phyloP scores from a whole-genome alignment of 139 green algal species.

The Pleodorina starrii region DNA sequence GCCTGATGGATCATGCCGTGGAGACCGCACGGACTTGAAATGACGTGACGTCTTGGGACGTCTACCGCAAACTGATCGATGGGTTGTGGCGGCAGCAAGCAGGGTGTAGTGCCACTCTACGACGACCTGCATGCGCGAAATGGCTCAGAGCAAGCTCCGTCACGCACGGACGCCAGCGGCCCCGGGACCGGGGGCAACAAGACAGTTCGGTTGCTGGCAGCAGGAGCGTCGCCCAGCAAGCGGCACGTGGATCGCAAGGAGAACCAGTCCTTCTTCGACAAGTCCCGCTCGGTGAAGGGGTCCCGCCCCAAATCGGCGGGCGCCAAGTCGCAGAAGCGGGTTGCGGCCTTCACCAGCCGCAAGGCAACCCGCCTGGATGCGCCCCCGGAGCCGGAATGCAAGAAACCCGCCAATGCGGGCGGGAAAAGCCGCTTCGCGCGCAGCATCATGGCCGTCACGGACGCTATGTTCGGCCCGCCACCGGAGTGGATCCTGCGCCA shows the following conservation, averaged over 20 bases:
- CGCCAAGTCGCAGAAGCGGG: constrained; percentile 18
- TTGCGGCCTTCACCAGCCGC: constrained; percentile 32
- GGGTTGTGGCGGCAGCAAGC: constrained; percentile 20
- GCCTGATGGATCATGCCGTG: not conserved
- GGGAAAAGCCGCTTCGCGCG: constrained; percentile 17
- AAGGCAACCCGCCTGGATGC: not conserved
- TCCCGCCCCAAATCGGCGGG: not conserved
- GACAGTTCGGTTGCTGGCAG: not conserved
- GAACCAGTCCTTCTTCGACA: constrained; percentile 44
- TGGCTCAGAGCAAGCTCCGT: not conserved
- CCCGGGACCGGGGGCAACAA: constrained; percentile 4
- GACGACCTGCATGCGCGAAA: not conserved
- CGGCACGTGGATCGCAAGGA: constrained; percentile 20
- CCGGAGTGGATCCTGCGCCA: constrained; percentile 49
- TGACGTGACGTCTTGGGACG: not conserved
- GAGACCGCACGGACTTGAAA: not conserved
- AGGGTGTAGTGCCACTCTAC: constrained; percentile 9
- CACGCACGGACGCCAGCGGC: not conserved
- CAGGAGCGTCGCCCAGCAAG: not conserved
- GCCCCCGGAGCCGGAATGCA: not conserved
- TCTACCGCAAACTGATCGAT: not conserved
- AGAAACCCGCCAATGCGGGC: not conserved
- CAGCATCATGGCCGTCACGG: constrained; percentile 38
- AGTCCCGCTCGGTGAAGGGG: constrained; percentile 5
- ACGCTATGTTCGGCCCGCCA: constrained; percentile 39